Percentiles rank a stretch among this genome's conserved stretches.
Evolutionary conservation across 208 protist genomes (phyloP).

Genomic region (Leptomonas pyrrhocoris): DNA sequence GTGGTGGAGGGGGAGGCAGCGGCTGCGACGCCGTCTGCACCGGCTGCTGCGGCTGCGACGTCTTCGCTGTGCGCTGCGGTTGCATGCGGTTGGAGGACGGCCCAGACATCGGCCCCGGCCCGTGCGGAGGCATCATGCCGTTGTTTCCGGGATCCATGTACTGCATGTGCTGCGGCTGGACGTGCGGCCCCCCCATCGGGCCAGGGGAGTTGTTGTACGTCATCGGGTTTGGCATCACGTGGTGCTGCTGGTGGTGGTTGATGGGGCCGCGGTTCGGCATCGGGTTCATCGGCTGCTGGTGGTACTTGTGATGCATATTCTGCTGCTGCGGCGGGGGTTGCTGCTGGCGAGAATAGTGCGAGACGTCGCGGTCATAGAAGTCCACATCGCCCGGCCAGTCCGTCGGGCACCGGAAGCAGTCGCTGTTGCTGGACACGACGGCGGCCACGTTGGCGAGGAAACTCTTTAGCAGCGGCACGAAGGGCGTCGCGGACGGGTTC

Average conservation of each 20-base stretch:
- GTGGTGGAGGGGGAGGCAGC: conserved; percentile 18
- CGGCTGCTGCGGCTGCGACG: conserved; percentile 51
- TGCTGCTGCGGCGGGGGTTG: conserved; percentile 17
- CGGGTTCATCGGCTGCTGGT: conserved; percentile 26
- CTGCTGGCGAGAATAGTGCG: conserved; percentile 53
- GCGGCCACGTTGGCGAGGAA: conserved; percentile 62
- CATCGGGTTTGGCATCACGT: conserved; percentile 21
- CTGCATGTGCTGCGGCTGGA: conserved; percentile 47
- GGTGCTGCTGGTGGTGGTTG: conserved; percentile 40
- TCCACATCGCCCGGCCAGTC: conserved; percentile 68
- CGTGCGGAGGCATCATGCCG: conserved; percentile 22
- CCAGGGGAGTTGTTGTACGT: conserved; percentile 25
- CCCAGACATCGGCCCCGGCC: conserved; percentile 21
- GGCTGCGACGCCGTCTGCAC: conserved; percentile 32
- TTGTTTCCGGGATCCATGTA: conserved; percentile 40
- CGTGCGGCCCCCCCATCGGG: conserved; percentile 20
- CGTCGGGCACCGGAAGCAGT: conserved; percentile 48
- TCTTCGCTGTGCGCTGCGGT: conserved; percentile 34
- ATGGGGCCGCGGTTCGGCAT: conserved; percentile 22
- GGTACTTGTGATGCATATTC: conserved; percentile 33
- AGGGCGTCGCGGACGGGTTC: conserved; percentile 50
- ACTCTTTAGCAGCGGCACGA: conserved; percentile 45
- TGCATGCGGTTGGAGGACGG: conserved; percentile 29
- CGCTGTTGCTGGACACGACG: conserved; percentile 45
- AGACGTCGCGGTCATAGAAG: conserved; percentile 75